Percentiles rank a stretch among this genome's conserved stretches.
These are phyloP conservation scores for Chrysoporthe puriensis DNA, from an alignment of 2,329 filamentous ascomycete genomes.

Conservation along the genomic window DNA sequence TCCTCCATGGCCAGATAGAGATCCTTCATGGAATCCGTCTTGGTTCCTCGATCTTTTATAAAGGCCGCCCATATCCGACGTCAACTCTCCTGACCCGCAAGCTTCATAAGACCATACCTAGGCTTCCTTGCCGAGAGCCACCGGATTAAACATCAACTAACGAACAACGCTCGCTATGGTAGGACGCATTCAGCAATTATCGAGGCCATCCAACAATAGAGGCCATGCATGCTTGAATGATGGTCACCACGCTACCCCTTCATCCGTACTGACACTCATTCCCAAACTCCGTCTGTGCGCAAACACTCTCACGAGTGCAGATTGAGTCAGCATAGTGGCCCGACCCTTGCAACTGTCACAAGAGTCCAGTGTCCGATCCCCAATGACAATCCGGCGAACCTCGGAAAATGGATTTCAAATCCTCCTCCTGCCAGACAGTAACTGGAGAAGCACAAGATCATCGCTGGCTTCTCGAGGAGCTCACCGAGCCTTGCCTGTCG, in stretches of 20 bases:
- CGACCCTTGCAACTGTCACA: neutral
- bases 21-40: neutral
- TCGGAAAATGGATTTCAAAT: neutral
- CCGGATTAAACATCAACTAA: neutral
- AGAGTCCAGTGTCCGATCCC: neutral
- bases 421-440: constrained; percentile 5
- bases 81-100: neutral
- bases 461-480: constrained; percentile 57
- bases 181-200: constrained; percentile 15
- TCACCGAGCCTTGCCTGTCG: constrained; percentile 64
- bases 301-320: neutral
- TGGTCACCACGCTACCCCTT: neutral
- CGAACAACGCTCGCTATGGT: constrained; percentile 10
- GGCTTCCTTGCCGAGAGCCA: constrained; percentile 1
- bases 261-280: neutral
- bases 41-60: constrained; percentile 6
- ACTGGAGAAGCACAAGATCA: constrained; percentile 36
- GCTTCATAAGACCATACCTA: constrained; percentile 9
- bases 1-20: neutral
- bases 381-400: neutral
- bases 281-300: constrained; percentile 13
- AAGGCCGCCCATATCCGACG: neutral
- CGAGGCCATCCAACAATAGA: constrained; percentile 13
- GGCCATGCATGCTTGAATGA: constrained; percentile 16
- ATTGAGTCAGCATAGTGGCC: constrained; percentile 1